phyloP scores from a whole-genome alignment of 1,284 basidiomycete species.

The Ustilago xerochloae region DNA sequence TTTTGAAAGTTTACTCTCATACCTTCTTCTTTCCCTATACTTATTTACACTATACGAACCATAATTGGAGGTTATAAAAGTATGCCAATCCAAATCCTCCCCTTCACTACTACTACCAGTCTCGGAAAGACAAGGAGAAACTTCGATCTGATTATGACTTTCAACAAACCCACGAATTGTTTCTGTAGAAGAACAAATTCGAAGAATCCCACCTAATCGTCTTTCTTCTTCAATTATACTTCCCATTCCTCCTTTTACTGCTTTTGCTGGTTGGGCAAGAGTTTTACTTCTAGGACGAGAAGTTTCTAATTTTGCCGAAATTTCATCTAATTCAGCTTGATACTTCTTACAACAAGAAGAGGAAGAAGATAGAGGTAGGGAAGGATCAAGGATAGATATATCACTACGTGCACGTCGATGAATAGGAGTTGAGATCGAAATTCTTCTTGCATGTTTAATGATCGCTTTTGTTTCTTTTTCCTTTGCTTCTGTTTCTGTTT shows the following conservation, averaged over 20 bases:
- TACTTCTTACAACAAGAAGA: too few relatives aligned
- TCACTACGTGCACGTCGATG: conserved; percentile 45
- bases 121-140: conserved; percentile 25
- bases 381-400: conserved; percentile 29
- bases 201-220: too few relatives aligned
- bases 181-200: conserved; percentile 22
- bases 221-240: conserved; percentile 33
- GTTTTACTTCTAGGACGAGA: conserved; percentile 27
- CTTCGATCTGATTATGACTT: conserved; percentile 16
- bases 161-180: conserved; percentile 16
- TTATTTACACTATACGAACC: too few relatives aligned
- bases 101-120: conserved; percentile 6
- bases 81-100: conserved; percentile 43
- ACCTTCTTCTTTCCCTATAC: conserved; percentile 7
- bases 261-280: not conserved
- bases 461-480: not conserved
- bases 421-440: conserved; percentile 34
- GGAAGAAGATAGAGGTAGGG: too few relatives aligned
- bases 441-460: conserved; percentile 27
- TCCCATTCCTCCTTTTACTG: conserved; percentile 15
- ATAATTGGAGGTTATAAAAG: conserved; percentile 34
- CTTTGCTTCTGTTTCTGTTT: not conserved
- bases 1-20: conserved; percentile 32
- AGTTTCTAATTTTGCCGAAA: conserved; percentile 28
- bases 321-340: conserved; percentile 25